Percentiles rank a stretch among this genome's conserved stretches.
Evolutionary conservation across 164 flowering plant genomes (phyloP).

Genomic region (Tetrastigma voinierianum): DNA sequence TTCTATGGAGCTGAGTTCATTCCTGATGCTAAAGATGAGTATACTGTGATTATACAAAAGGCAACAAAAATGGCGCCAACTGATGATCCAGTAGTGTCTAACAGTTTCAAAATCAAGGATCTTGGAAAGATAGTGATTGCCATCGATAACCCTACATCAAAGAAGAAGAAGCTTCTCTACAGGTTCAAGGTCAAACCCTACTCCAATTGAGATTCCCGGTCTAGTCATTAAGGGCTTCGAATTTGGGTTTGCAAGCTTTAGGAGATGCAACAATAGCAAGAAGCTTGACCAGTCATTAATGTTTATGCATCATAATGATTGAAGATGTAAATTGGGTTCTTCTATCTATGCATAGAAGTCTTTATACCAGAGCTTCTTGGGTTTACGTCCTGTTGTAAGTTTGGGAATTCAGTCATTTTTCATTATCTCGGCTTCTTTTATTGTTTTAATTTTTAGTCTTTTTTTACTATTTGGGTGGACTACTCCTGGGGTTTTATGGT

Average conservation of each 20-base stretch:
- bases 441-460: no score
- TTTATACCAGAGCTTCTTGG: no score
- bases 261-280: background rate
- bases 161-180: slow-evolving; percentile 63
- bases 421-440: no score
- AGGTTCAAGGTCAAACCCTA: slow-evolving; percentile 51
- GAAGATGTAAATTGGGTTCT: no score
- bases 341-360: no score
- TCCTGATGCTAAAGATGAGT: slow-evolving; percentile 35
- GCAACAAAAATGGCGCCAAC: slow-evolving; percentile 40
- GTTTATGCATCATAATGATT: no score
- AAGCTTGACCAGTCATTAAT: no score
- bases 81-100: slow-evolving; percentile 54
- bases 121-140: slow-evolving; percentile 56
- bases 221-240: background rate
- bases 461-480: no score
- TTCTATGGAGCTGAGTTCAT: slow-evolving; percentile 61
- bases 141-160: slow-evolving; percentile 54
- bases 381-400: no score
- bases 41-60: slow-evolving; percentile 50
- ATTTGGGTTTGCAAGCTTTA: slow-evolving; percentile 7
- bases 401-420: no score
- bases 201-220: slow-evolving; percentile 10
- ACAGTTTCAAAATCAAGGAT: slow-evolving; percentile 45
- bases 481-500: no score